Base-by-base conservation (phyloP, 208 protist species). In the Phytomonas sp. region DNA sequence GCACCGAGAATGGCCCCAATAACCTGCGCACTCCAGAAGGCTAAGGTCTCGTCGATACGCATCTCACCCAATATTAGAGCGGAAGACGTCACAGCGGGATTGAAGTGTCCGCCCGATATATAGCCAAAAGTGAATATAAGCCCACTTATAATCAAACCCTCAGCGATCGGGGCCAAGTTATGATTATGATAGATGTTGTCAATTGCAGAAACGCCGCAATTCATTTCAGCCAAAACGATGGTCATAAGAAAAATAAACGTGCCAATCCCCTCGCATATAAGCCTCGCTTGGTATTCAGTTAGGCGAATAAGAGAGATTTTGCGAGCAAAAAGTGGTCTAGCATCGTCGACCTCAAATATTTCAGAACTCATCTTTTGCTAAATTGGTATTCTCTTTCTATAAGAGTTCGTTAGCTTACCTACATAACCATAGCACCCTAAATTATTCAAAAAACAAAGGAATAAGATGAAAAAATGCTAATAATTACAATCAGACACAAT, bases 61-160 rank as follows among this genome's bases (percentile, higher is more conserved):
- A 94, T 85, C 33, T 80, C 86, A 11, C 75, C 75, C 23, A 89
- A 74, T 71, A 94, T 65, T 71, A 91, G 72, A 33, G 83, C 84
- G 2, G 82, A 76, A 45, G 91, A 84, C 34, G 86, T 91, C 31
- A 94, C 83, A 45, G 88, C 88, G 0, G 88, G 88, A 67, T 94
- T 94, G 72, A 94, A 94, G 74, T 94, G 88, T 31, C 81, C 88
- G 45, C 85, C 88, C 5, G 81, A 88, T 37, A 94, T 86, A 77
- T 94, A 89, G 61, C 86, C 88, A 78, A 94, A 94, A 32, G 77
- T 82, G 66, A 91, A 91, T n/a, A 94, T 76, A n/a, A 94, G 74
- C 61, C 86, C 83, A 74, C 77, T 83, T 1, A 94, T 75, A 71
- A 91, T 88, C 67, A 91, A 88, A 40, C 88, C 88, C 72, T 87